Evolutionary conservation across 305 asterid species (phyloP).

Genomic region (Fraxinus sp.): DNA sequence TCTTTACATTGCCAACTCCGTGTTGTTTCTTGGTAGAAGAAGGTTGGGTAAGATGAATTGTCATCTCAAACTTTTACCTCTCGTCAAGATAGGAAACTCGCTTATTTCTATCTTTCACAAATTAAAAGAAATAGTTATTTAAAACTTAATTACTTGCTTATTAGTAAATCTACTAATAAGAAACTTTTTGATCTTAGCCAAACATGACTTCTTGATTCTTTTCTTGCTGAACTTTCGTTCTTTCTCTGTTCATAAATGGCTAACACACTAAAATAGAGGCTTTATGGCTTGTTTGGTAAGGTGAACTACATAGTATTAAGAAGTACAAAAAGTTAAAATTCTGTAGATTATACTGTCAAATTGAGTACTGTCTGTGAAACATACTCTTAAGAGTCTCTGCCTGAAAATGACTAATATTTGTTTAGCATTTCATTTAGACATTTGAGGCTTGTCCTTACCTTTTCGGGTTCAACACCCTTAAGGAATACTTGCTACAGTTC

Average conservation of each 20-base stretch:
- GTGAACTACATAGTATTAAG: neutral
- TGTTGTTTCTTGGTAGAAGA: neutral
- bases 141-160: neutral
- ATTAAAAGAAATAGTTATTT: neutral
- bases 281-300: neutral
- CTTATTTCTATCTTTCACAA: neutral
- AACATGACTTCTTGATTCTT: neutral
- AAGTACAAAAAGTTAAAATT: neutral
- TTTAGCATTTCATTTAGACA: neutral
- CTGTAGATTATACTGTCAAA: neutral
- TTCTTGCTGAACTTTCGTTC: neutral
- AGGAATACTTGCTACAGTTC: neutral
- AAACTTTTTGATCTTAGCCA: neutral
- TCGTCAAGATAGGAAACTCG: neutral
- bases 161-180: neutral
- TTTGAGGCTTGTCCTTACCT: neutral
- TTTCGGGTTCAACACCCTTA: neutral
- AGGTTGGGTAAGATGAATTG: neutral
- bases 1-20: neutral
- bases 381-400: neutral
- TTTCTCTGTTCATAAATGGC: neutral
- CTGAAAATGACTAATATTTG: neutral
- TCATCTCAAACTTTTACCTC: neutral
- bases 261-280: neutral
- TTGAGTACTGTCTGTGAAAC: neutral